phyloP scores from a whole-genome alignment of 306 rosid species.

The Gastrolobium bilobum region DNA sequence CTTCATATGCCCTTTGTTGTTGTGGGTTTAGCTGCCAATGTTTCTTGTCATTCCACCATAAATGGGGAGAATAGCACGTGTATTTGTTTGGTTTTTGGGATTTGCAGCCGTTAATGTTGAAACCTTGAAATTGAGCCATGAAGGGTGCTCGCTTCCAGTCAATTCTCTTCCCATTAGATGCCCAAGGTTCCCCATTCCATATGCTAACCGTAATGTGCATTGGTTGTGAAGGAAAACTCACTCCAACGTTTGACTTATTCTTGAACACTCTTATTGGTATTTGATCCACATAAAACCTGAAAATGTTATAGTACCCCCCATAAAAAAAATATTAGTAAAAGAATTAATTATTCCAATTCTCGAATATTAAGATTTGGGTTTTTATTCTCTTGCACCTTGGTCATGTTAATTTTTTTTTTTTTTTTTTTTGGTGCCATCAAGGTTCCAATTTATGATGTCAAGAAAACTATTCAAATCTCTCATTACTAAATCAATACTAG shows the following conservation, averaged over 20 bases:
- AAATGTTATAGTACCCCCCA: not conserved
- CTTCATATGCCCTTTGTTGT: constrained; percentile 46
- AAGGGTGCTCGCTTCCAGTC: constrained; percentile 50
- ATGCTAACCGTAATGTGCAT: constrained; percentile 48
- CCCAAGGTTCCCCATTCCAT: constrained; percentile 60
- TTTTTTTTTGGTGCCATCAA: too few relatives aligned
- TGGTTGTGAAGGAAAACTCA: constrained; percentile 38
- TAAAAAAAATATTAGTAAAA: not conserved
- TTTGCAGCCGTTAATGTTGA: constrained; percentile 44
- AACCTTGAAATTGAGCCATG: constrained; percentile 49
- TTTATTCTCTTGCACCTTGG: not conserved
- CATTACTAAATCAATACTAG: too few relatives aligned
- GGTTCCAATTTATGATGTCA: too few relatives aligned
- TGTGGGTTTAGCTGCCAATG: constrained; percentile 31
- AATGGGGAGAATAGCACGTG: constrained; percentile 43
- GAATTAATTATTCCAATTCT: not conserved
- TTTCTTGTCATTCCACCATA: constrained; percentile 49
- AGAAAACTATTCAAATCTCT: too few relatives aligned
- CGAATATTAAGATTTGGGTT: not conserved
- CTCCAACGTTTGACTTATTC: constrained; percentile 44
- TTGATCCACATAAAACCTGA: constrained; percentile 51
- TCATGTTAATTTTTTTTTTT: too few relatives aligned
- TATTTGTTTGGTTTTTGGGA: not conserved
- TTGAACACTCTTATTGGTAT: constrained; percentile 50
- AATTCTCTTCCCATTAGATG: constrained; percentile 51